Conservation (phyloP, 768 basidiomycete genomes). For the Serendipita indica region DNA sequence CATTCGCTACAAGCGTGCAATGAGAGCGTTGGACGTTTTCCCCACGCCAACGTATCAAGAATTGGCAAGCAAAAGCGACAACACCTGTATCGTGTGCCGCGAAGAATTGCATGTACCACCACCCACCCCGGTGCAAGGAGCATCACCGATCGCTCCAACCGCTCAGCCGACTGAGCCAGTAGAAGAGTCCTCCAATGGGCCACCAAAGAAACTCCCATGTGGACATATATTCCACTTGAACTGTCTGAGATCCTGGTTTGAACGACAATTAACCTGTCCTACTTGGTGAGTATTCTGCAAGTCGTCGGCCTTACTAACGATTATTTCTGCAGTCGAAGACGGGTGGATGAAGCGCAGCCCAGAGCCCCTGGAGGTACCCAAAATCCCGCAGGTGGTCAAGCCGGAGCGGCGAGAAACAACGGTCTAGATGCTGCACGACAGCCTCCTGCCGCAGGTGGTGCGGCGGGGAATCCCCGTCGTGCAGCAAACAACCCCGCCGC, state of each 20-base stretch:
- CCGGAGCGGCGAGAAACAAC: neutral
- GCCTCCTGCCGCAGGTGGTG: neutral
- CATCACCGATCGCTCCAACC: constrained; percentile 10
- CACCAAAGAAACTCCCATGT: constrained; percentile 92
- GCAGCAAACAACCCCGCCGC: neutral
- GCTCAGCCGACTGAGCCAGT: constrained; percentile 12
- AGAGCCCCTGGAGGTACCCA: neutral
- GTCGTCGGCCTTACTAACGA: neutral
- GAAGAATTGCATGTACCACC: constrained; percentile 66
- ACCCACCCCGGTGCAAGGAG: constrained; percentile 9
- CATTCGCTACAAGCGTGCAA: constrained; percentile 84
- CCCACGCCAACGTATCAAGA: constrained; percentile 85
- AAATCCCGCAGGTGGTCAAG: neutral
- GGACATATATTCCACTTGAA: constrained; percentile 98
- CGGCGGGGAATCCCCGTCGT: neutral
- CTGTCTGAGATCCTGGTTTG: constrained; percentile 93
- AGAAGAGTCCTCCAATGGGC: constrained; percentile 72
- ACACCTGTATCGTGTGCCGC: constrained; percentile 93
- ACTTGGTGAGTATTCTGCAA: constrained; percentile 57
- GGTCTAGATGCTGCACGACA: neutral
- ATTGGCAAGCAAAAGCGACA: constrained; percentile 64
- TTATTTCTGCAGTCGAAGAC: constrained; percentile 49
- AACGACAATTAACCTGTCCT: constrained; percentile 96
- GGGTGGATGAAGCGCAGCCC: constrained; percentile 44
- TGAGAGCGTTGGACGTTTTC: constrained; percentile 93